Percentiles rank a stretch among this genome's conserved stretches.
These are phyloP conservation scores for Leccinum insigne DNA, from an alignment of 1,284 basidiomycete species.

Conservation along the genomic window DNA sequence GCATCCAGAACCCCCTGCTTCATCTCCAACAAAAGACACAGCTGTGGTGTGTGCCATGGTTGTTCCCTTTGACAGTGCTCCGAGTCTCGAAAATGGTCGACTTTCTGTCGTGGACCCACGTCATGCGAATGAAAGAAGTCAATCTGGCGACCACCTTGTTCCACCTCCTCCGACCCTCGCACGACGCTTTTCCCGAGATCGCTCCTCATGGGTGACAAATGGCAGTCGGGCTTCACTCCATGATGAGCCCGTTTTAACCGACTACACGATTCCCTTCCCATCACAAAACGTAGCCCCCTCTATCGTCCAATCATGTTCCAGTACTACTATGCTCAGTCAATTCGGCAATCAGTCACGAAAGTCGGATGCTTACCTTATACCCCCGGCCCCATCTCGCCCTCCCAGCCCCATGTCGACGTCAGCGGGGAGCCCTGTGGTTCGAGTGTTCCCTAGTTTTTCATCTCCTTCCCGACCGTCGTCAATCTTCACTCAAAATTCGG, in stretches of 20 bases:
- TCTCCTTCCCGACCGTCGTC: constrained; percentile 17
- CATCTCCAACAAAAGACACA: background rate
- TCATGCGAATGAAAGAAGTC: constrained; percentile 15
- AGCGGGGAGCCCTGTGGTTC: background rate
- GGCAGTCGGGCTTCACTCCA: constrained; percentile 17
- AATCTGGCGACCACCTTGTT: constrained; percentile 24
- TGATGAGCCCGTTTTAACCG: constrained; percentile 15
- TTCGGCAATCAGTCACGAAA: too few species aligned
- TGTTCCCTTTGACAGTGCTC: background rate
- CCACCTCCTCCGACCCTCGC: constrained; percentile 11
- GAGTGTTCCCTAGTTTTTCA: background rate
- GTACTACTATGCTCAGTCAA: too few species aligned
- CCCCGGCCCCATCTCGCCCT: too few species aligned
- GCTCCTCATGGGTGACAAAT: constrained; percentile 4
- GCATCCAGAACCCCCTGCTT: background rate
- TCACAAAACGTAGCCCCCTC: background rate
- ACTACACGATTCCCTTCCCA: background rate
- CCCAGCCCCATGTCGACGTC: background rate
- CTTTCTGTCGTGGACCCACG: background rate
- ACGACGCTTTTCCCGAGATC: constrained; percentile 9
- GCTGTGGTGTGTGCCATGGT: background rate
- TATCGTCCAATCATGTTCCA: too few species aligned
- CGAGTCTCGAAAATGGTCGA: background rate
- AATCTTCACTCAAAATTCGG: constrained; percentile 7
- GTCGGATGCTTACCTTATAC: too few species aligned